Base-by-base conservation (phyloP, 2,329 filamentous ascomycete species). In the Diaporthe sp. region DNA sequence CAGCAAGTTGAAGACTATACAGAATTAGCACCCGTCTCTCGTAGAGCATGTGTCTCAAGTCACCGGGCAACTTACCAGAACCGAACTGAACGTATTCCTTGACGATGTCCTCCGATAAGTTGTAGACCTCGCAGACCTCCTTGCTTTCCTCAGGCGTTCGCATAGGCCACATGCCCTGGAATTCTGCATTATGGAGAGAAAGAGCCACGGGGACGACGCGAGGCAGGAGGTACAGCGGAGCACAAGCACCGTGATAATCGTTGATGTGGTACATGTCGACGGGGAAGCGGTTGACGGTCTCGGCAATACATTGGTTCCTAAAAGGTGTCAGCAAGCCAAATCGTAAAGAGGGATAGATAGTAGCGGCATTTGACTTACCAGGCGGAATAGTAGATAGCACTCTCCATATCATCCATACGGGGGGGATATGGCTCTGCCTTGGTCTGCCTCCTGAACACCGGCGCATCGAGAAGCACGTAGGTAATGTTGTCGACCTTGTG, bases 231-330 rank as follows among this genome's bases (percentile, higher is more conserved):
- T 93, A 92, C 1, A 93, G 85, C 3, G 92, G 91, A 58, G 92
- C 92, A 12, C 80, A 81, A 58, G 84, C 83, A 9, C 81, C 82
- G 55, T 82, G 80, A 77, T 86, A 87, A 42, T 83, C 80, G 72
- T 85, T 81, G 78, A 86, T 83, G 63, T 85, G 79, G 75, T 86
- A 87, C 51, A 85, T 80, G 53, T 85, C 83, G 42, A 83, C 80
- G 53, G 81, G 78, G 81, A 93, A 94, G 22, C 92, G 88, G 72
- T 87, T 87, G 78, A 93, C 88, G 1, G 91, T 85, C 78, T 92
- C 87, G 5, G 92, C 91, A 79, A 94, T 93, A 80, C 92, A 94
- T 81, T 91, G 90, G 78, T 94, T 94, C 92, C 92, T 94, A 91
- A 90, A 92, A 81, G 25, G 5, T 3, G 37, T 76, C 34, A 75